Conservation (phyloP, 1,139 yeast species). For the Candida dubliniensis region DNA sequence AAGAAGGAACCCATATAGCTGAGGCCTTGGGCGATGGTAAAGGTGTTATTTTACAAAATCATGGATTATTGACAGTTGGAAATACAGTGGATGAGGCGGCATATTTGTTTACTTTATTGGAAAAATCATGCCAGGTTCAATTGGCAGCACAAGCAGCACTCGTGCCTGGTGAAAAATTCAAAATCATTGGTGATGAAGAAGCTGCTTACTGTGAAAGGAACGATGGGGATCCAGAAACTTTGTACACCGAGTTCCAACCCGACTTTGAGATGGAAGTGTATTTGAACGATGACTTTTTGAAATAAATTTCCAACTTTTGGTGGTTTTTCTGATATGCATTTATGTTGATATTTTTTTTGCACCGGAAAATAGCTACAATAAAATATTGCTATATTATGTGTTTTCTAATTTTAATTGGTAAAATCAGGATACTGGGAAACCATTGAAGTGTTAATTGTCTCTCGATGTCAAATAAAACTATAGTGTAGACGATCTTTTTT, state of each 20-base stretch:
- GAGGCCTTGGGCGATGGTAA: constrained; percentile 62
- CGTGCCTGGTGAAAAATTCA: constrained; percentile 27
- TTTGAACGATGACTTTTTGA: constrained; percentile 20
- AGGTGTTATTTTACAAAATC: constrained; percentile 70
- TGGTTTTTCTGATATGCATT: too few relatives aligned
- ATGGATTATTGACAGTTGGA: constrained; percentile 76
- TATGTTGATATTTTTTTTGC: too few relatives aligned
- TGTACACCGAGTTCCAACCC: constrained; percentile 75
- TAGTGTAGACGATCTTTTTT: too few relatives aligned
- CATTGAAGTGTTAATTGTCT: too few relatives aligned
- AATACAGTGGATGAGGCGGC: constrained; percentile 81
- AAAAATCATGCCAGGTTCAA: constrained; percentile 69
- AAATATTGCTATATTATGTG: too few relatives aligned
- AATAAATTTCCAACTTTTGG: constrained; percentile 2
- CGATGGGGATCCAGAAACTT: constrained; percentile 64
- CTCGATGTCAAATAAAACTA: too few relatives aligned
- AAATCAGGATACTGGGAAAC: too few relatives aligned
- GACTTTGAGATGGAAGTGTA: constrained; percentile 38
- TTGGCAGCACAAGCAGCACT: constrained; percentile 47
- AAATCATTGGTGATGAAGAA: constrained; percentile 57
- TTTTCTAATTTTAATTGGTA: too few relatives aligned
- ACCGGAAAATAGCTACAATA: too few relatives aligned
- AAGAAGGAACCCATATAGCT: constrained; percentile 70
- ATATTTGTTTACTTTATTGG: constrained; percentile 64
- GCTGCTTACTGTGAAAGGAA: constrained; percentile 68